Evolutionary conservation across 2,329 filamentous ascomycete species (phyloP).

Genomic region (Pseudogymnoascus sp.): DNA sequence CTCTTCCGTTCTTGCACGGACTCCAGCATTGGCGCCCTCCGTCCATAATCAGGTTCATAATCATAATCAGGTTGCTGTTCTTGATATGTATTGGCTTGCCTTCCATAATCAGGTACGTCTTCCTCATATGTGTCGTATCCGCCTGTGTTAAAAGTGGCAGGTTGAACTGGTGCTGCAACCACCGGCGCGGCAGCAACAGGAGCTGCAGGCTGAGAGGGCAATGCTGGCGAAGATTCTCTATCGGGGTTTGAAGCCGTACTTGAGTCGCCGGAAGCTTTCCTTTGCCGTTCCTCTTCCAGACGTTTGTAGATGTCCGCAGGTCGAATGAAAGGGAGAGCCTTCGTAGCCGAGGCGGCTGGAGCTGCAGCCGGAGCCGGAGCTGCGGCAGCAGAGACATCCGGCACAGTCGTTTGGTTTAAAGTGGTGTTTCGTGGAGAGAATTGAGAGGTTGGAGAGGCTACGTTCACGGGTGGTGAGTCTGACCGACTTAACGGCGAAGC

Average conservation of each 20-base stretch:
- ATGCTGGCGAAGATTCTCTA: constrained; percentile 5
- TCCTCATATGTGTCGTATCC: constrained; percentile 4
- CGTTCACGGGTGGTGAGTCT: constrained; percentile 7
- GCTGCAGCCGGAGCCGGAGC: constrained; percentile 27
- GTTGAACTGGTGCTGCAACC: not conserved
- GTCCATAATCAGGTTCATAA: constrained; percentile 29
- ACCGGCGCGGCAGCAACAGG: not conserved
- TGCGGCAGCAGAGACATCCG: constrained; percentile 24
- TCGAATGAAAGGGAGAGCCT: constrained; percentile 57
- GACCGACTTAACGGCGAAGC: constrained; percentile 13
- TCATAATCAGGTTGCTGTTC: constrained; percentile 23
- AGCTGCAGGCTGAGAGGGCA: not conserved
- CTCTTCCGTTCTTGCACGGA: constrained; percentile 52
- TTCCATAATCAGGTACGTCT: not conserved
- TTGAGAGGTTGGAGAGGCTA: constrained; percentile 31
- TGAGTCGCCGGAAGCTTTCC: constrained; percentile 50
- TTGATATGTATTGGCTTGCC: not conserved
- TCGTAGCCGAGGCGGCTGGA: constrained; percentile 30
- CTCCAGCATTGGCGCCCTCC: constrained; percentile 39
- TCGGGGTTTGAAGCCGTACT: constrained; percentile 31
- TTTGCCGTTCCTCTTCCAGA: constrained; percentile 57
- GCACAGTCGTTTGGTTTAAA: constrained; percentile 41
- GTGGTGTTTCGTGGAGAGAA: constrained; percentile 59
- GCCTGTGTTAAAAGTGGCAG: not conserved
- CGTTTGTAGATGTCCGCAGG: constrained; percentile 73